Percentiles rank a stretch among this genome's conserved stretches.
phyloP scores from a whole-genome alignment of 139 green algal species.

The Picochlorum sp. region DNA sequence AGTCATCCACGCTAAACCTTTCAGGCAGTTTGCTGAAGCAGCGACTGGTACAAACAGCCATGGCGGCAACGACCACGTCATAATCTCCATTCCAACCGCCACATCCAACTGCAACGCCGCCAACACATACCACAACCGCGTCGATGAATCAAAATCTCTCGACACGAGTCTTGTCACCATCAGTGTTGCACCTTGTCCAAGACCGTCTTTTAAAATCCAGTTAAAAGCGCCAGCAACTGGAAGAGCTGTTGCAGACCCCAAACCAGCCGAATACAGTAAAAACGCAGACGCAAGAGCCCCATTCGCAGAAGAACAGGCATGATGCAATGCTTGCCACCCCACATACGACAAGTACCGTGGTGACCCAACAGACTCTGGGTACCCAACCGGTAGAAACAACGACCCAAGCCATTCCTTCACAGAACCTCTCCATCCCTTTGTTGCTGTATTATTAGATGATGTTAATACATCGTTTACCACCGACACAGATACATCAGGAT shows the following conservation, averaged over 20 bases:
- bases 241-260: slow-evolving; percentile 50
- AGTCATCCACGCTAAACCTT: slow-evolving; percentile 65
- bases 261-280: slow-evolving; percentile 63
- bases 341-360: slow-evolving; percentile 27
- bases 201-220: slow-evolving; percentile 67
- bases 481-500: no score
- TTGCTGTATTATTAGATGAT: no score
- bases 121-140: slow-evolving; percentile 44
- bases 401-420: slow-evolving; percentile 5
- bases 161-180: slow-evolving; percentile 61
- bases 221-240: slow-evolving; percentile 61
- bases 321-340: slow-evolving; percentile 26
- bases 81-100: slow-evolving; percentile 45
- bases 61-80: slow-evolving; percentile 40
- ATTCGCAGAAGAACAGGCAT: slow-evolving; percentile 19
- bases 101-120: slow-evolving; percentile 25
- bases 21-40: slow-evolving; percentile 55
- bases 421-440: background rate
- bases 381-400: slow-evolving; percentile 28
- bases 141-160: slow-evolving; percentile 65
- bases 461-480: no score
- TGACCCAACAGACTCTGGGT: slow-evolving; percentile 7
- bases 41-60: slow-evolving; percentile 49
- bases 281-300: slow-evolving; percentile 62
- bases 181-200: slow-evolving; percentile 62